phyloP scores from a whole-genome alignment of 345 rosid genomes.

The Populus davidiana region DNA sequence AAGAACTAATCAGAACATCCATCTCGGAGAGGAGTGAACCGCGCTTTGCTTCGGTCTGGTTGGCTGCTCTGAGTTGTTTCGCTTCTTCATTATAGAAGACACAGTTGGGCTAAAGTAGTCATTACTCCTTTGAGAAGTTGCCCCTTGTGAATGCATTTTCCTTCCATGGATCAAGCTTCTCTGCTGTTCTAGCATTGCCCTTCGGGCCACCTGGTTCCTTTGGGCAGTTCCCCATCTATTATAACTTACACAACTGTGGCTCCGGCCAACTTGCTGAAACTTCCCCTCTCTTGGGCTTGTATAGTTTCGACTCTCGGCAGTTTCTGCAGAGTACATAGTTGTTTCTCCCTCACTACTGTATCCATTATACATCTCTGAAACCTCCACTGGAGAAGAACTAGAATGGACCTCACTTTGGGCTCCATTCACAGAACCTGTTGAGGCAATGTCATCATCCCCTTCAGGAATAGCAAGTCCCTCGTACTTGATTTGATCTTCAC shows the following conservation, averaged over 20 bases:
- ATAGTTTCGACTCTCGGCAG: conserved; percentile 93
- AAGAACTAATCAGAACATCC: conserved; percentile 58
- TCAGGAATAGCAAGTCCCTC: conserved; percentile 15
- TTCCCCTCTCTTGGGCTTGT: conserved; percentile 69
- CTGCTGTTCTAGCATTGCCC: conserved; percentile 62
- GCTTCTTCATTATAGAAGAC: conserved; percentile 87
- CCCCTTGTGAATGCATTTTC: conserved; percentile 68
- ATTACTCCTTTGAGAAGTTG: conserved; percentile 83
- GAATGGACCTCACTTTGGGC: conserved; percentile 61
- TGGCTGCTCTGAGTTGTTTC: conserved; percentile 53
- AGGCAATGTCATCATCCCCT: conserved; percentile 50
- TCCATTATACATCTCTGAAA: conserved; percentile 41
- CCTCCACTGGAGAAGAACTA: conserved; percentile 48
- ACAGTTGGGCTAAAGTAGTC: conserved; percentile 90
- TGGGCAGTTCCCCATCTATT: conserved; percentile 68
- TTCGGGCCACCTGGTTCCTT: conserved; percentile 44
- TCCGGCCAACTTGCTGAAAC: conserved; percentile 72
- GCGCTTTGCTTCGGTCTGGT: conserved; percentile 42
- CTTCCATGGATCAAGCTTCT: conserved; percentile 77
- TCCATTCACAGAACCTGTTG: conserved; percentile 66
- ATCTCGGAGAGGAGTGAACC: conserved; percentile 69
- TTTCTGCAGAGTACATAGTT: conserved; percentile 97
- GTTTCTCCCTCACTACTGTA: conserved; percentile 85
- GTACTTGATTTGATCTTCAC: conserved; percentile 27
- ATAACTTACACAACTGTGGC: conserved; percentile 83